These are phyloP conservation scores for Leccinum olivaceoglutinosum DNA, from an alignment of 1,284 basidiomycete genomes.

Conservation along the genomic window DNA sequence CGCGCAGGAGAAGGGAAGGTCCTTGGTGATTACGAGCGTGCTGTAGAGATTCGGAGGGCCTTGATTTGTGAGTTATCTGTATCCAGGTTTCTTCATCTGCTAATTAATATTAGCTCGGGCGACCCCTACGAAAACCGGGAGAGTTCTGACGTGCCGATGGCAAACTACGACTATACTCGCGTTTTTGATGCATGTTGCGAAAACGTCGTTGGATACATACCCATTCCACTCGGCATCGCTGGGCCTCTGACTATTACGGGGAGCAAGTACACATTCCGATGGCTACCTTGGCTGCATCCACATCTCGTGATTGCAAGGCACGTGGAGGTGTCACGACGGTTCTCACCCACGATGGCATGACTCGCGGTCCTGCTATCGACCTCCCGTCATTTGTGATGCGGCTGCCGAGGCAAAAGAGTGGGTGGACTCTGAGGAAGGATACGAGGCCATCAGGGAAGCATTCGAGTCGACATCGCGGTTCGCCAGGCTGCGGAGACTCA, in stretches of 20 bases:
- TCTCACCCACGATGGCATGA: constrained; percentile 93
- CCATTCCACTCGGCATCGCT: constrained; percentile 86
- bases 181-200: constrained; percentile 98
- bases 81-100: neutral
- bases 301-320: constrained; percentile 96
- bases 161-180: constrained; percentile 88
- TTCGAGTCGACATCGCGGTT: constrained; percentile 95
- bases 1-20: constrained; percentile 93
- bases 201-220: constrained; percentile 98
- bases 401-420: constrained; percentile 86
- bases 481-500: constrained; percentile 77
- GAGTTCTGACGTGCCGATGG: constrained; percentile 77
- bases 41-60: constrained; percentile 84
- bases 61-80: constrained; percentile 73
- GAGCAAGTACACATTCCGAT: constrained; percentile 89
- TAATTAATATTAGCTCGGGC: constrained; percentile 62
- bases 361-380: constrained; percentile 94
- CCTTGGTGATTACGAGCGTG: constrained; percentile 80
- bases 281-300: constrained; percentile 97
- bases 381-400: constrained; percentile 75
- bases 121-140: constrained; percentile 85
- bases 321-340: constrained; percentile 94
- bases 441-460: constrained; percentile 70
- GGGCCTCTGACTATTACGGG: constrained; percentile 91
- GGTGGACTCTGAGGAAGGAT: constrained; percentile 86